These are phyloP conservation scores for Tolypocladium pustulatum DNA, from an alignment of 2,329 filamentous ascomycete genomes.

Conservation along the genomic window DNA sequence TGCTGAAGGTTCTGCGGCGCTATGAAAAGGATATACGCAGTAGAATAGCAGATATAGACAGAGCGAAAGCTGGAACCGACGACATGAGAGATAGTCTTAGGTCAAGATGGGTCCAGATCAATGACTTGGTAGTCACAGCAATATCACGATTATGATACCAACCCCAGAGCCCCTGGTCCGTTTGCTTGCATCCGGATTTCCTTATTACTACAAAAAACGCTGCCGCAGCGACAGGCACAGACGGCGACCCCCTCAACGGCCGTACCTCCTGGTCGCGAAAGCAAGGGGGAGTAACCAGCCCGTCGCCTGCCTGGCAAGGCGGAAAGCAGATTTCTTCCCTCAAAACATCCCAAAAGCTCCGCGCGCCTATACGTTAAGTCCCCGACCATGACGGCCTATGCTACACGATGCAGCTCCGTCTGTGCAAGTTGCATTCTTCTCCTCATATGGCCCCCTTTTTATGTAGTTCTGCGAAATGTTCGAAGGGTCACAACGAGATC, in stretches of 20 bases:
- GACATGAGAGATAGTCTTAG: constrained; percentile 8
- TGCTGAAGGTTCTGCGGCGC: constrained; percentile 26
- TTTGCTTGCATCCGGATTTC: neutral
- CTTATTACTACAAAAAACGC: neutral
- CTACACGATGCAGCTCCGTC: constrained; percentile 5
- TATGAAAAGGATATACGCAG: constrained; percentile 22
- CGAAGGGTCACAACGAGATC: neutral
- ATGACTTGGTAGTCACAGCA: constrained; percentile 10
- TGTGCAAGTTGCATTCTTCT: neutral
- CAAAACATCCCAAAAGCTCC: constrained; percentile 1
- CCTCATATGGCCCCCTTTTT: neutral
- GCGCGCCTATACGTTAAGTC: constrained; percentile 4
- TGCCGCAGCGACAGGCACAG: neutral
- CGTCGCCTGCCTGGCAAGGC: neutral
- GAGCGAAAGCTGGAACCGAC: constrained; percentile 19
- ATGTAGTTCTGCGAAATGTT: neutral
- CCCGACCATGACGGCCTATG: neutral
- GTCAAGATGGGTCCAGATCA: constrained; percentile 15
- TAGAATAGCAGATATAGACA: constrained; percentile 18
- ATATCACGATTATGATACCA: constrained; percentile 7
- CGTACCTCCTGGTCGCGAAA: neutral
- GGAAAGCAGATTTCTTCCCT: neutral
- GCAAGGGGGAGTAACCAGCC: neutral
- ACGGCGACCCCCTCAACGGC: neutral
- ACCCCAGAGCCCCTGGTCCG: neutral